Evolutionary conservation across 805 yeast genomes (phyloP).

Genomic region (Ogataea parapolymorpha): DNA sequence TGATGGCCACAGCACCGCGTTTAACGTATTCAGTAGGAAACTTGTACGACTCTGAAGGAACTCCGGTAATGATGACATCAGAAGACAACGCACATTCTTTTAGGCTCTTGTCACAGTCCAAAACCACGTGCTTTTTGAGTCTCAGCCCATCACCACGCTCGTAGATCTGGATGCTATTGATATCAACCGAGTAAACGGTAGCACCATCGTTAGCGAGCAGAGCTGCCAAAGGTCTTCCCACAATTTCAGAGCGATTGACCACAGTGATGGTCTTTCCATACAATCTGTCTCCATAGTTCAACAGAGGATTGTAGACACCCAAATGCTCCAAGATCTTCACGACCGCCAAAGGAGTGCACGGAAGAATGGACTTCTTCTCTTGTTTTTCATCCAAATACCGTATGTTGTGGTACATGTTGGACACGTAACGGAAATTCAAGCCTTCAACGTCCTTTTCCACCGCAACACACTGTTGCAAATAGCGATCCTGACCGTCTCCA

Average conservation of each 20-base stretch:
- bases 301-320: constrained; percentile 76
- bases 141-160: constrained; percentile 91
- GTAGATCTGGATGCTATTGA: constrained; percentile 83
- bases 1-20: constrained; percentile 87
- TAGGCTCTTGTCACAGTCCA: constrained; percentile 49
- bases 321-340: constrained; percentile 90
- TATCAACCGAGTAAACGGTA: constrained; percentile 86
- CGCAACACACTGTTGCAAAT: constrained; percentile 89
- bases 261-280: constrained; percentile 91
- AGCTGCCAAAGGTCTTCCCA: constrained; percentile 96
- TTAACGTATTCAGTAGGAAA: constrained; percentile 78
- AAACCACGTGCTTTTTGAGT: constrained; percentile 78
- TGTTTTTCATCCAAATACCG: constrained; percentile 71
- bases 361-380: constrained; percentile 78
- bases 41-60: constrained; percentile 78
- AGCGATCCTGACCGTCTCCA: constrained; percentile 93
- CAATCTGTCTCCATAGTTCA: constrained; percentile 86
- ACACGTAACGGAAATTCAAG: constrained; percentile 82
- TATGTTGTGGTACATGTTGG: constrained; percentile 91
- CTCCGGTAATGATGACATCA: constrained; percentile 95
- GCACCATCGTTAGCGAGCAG: constrained; percentile 97
- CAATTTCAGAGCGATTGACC: constrained; percentile 93
- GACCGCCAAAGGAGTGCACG: constrained; percentile 94
- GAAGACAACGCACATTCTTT: constrained; percentile 68
- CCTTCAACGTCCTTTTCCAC: constrained; percentile 96